Percentiles rank a stretch among this genome's conserved stretches.
Conservation (phyloP, 2,329 filamentous ascomycete genomes). For the Reticulascus tulasneorum region DNA sequence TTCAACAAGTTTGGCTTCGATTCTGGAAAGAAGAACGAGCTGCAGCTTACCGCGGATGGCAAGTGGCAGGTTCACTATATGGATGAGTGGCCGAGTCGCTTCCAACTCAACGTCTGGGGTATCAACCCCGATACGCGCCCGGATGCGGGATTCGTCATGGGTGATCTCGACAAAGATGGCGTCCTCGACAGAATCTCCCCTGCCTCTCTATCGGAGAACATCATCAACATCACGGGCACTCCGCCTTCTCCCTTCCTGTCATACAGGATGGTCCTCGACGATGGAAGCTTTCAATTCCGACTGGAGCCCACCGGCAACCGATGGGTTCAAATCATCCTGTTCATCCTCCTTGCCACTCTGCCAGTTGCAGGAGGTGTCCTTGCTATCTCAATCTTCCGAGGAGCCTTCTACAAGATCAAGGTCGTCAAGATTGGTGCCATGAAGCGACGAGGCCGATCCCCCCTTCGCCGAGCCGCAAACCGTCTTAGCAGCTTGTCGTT, state of each 20-base stretch:
- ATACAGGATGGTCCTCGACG: conserved; percentile 51
- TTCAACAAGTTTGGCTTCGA: conserved; percentile 65
- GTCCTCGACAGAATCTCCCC: conserved; percentile 60
- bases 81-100: conserved; percentile 59
- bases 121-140: conserved; percentile 60
- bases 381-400: conserved; percentile 52
- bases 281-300: conserved; percentile 48
- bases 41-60: too few relatives aligned
- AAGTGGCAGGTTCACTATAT: conserved; percentile 61
- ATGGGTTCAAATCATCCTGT: conserved; percentile 48
- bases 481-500: conserved; percentile 24
- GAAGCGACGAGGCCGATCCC: conserved; percentile 18
- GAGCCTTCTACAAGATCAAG: conserved; percentile 49
- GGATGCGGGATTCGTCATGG: conserved; percentile 51
- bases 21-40: conserved; percentile 49
- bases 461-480: conserved; percentile 20
- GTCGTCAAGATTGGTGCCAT: conserved; percentile 54
- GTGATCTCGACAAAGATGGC: conserved; percentile 57
- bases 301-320: conserved; percentile 50
- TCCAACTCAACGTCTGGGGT: conserved; percentile 64
- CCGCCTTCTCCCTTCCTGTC: conserved; percentile 51
- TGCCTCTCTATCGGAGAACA: conserved; percentile 48
- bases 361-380: conserved; percentile 45
- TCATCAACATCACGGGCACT: conserved; percentile 34
- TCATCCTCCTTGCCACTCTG: conserved; percentile 46